Percentiles rank a stretch among this genome's conserved stretches.
These are phyloP conservation scores for Aspergillus caelatus DNA, from an alignment of 2,329 filamentous ascomycete species.

Conservation along the genomic window DNA sequence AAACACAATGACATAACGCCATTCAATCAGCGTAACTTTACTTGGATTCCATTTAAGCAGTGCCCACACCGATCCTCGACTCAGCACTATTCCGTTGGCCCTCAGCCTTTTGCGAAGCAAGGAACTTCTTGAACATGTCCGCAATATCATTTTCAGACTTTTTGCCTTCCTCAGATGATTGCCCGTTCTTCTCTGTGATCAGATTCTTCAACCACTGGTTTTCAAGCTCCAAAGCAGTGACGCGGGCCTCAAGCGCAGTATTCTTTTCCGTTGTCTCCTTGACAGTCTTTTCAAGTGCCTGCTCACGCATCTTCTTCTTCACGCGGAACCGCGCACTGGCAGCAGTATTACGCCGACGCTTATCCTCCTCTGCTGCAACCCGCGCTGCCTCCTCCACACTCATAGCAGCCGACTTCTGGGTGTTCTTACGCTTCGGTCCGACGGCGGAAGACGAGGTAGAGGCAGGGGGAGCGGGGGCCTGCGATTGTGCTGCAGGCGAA, in stretches of 20 bases:
- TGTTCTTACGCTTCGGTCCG: slow-evolving; percentile 40
- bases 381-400: slow-evolving; percentile 72
- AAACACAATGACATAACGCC: slow-evolving; percentile 10
- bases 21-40: slow-evolving; percentile 10
- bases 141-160: slow-evolving; percentile 50
- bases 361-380: slow-evolving; percentile 83
- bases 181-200: slow-evolving; percentile 75
- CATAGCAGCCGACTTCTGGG: slow-evolving; percentile 41
- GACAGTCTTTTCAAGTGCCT: slow-evolving; percentile 77
- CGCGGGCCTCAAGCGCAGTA: slow-evolving; percentile 69
- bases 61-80: slow-evolving; percentile 39
- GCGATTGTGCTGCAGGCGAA: slow-evolving; percentile 18
- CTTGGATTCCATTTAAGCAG: slow-evolving; percentile 22
- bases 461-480: slow-evolving; percentile 24
- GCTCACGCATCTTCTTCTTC: slow-evolving; percentile 95
- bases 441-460: slow-evolving; percentile 22
- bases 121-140: slow-evolving; percentile 45
- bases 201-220: slow-evolving; percentile 81
- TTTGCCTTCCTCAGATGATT: slow-evolving; percentile 32
- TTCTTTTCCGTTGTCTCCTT: slow-evolving; percentile 86
- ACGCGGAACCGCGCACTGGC: slow-evolving; percentile 86
- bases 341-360: slow-evolving; percentile 85
- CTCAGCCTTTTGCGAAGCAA: slow-evolving; percentile 38
- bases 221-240: slow-evolving; percentile 75
- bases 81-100: slow-evolving; percentile 30